phyloP scores from a whole-genome alignment of 2,329 filamentous ascomycete species.

The Arthrinium phaeospermum region DNA sequence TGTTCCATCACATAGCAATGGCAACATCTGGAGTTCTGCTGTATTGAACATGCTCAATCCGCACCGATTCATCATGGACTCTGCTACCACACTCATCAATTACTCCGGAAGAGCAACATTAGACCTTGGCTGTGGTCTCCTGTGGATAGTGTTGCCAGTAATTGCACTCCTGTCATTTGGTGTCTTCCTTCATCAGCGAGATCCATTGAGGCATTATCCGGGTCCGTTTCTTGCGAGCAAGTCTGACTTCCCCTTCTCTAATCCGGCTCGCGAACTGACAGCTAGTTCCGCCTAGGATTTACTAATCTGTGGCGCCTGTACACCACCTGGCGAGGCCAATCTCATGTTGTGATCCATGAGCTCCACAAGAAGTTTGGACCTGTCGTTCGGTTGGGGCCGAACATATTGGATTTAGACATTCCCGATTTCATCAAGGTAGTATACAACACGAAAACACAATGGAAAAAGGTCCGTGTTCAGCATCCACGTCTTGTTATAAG shows the following conservation, averaged over 20 bases:
- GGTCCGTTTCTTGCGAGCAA: neutral
- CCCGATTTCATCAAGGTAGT: slow-evolving; percentile 44
- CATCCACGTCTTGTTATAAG: neutral
- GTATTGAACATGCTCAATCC: neutral
- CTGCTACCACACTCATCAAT: neutral
- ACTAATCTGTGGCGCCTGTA: neutral
- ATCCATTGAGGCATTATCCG: neutral
- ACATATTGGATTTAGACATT: slow-evolving; percentile 43
- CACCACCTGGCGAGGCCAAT: neutral
- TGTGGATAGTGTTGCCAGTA: neutral
- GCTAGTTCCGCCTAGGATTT: neutral
- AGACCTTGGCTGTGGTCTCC: neutral
- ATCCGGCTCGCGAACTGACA: neutral
- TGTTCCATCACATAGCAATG: neutral
- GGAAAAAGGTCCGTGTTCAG: slow-evolving; percentile 32
- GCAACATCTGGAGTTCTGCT: neutral
- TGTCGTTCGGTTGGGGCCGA: slow-evolving; percentile 48
- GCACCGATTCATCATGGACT: neutral
- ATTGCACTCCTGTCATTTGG: neutral
- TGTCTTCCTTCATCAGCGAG: neutral
- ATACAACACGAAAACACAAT: slow-evolving; percentile 42
- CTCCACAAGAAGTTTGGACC: slow-evolving; percentile 47
- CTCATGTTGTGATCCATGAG: neutral
- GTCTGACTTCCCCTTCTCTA: neutral
- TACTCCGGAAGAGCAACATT: neutral